Base-by-base conservation (phyloP, 2,329 filamentous ascomycete genomes). In the Magnaporthiopsis rhizophila region DNA sequence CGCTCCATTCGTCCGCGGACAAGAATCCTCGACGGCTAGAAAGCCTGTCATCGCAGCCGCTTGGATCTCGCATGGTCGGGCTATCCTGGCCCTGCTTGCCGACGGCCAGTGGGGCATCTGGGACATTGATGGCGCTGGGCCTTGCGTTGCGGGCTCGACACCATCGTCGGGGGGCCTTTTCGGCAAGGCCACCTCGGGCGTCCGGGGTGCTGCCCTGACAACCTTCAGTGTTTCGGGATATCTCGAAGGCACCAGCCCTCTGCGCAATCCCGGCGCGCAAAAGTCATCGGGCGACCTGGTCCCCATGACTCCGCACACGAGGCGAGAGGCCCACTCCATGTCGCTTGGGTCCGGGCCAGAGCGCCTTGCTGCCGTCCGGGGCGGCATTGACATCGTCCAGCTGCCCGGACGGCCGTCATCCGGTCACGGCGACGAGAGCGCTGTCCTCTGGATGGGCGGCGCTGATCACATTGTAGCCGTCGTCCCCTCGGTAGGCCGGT, bases 101-200 rank as follows among this genome's bases (percentile, higher is more conserved):
- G 86, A 89, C 68, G 86, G 86, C 8, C 85, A 86, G 71, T 89
- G 86, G 86, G 86, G 85, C 18, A 83, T 89, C 45, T 89, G 86
- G 86, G 86, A 89, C 69, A 79, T 89, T 59, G 84, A 88, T 66
- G 83, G 85, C 9, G 79, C 79, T 36, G 82, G 81, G 56, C 82
- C 84, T 1, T 72, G 79, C 50, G 64, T 68, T 1, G 63, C 58
- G 18, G 58, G 68, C 66, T 59, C 61, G 53, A 53, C 45, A 3
- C 24, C 57, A 18, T 62, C 61, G 24, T 36, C 61, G 69, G 50
- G 65, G 62, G 72, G 78, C 61, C 72, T 85, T 4, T 79, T 84
- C 30, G 80, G 77, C 57, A 83, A 80, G 68, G 74, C 83, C 38
- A 79, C 79, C 64, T 75, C 79, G 61, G 83, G 83, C 7, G 78